Evolutionary conservation across 306 rosid genomes (phyloP).

Genomic region (Quercus agrifolia): DNA sequence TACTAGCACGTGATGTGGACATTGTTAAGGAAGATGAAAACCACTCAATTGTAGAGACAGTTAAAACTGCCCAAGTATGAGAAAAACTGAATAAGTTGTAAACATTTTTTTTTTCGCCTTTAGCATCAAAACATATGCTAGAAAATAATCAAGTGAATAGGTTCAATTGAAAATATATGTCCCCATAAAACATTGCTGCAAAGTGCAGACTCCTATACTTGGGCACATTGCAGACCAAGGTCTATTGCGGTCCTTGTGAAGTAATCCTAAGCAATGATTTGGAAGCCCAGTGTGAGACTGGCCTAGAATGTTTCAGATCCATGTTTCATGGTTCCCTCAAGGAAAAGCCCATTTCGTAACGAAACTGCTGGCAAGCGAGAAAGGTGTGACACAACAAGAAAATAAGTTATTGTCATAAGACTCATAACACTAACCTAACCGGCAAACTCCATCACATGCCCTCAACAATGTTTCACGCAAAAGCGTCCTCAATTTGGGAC

Average conservation of each 20-base stretch:
- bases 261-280: too few relatives aligned
- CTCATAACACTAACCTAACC: background rate
- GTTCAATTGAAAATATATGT: background rate
- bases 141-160: background rate
- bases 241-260: too few relatives aligned
- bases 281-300: too few relatives aligned
- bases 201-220: too few relatives aligned
- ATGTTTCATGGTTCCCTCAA: background rate
- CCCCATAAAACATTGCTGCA: background rate
- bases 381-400: background rate
- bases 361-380: background rate
- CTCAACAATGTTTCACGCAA: background rate
- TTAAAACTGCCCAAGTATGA: constrained; percentile 10
- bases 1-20: constrained; percentile 23
- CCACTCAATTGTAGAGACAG: constrained; percentile 9
- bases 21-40: constrained; percentile 17
- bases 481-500: too few relatives aligned
- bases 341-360: background rate
- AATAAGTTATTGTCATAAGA: background rate
- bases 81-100: background rate
- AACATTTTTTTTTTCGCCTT: background rate
- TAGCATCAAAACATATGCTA: background rate
- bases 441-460: background rate
- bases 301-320: too few relatives aligned
- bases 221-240: too few relatives aligned